phyloP scores from a whole-genome alignment of 1,284 basidiomycete species.

The Rhodotorula sp. region DNA sequence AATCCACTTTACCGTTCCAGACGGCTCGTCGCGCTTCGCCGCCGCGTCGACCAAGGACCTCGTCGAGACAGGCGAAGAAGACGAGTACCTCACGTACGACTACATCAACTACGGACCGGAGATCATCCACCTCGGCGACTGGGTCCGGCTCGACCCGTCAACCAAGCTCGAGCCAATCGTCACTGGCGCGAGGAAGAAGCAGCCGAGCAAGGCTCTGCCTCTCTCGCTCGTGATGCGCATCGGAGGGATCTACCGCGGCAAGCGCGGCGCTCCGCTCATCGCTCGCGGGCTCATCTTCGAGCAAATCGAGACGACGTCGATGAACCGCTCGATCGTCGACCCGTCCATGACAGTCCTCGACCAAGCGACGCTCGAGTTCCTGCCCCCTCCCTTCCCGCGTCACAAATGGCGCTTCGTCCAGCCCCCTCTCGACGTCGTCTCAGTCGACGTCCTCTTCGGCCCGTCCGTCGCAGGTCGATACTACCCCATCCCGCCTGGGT shows the following conservation, averaged over 20 bases:
- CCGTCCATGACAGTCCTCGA: neutral
- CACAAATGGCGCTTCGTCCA: constrained; percentile 28
- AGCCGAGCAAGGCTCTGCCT: neutral
- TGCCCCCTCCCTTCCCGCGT: constrained; percentile 23
- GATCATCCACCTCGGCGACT: constrained; percentile 27
- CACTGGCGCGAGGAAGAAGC: neutral
- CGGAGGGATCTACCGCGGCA: constrained; percentile 15
- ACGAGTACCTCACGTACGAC: constrained; percentile 25
- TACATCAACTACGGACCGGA: constrained; percentile 34
- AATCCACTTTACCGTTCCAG: constrained; percentile 13
- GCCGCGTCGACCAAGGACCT: neutral
- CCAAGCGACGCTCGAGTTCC: neutral
- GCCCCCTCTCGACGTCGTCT: neutral
- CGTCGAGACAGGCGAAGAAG: neutral
- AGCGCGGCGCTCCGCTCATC: constrained; percentile 11
- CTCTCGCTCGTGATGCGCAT: constrained; percentile 32
- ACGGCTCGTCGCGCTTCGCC: neutral
- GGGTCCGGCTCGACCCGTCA: constrained; percentile 27
- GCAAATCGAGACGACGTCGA: constrained; percentile 10
- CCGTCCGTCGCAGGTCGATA: constrained; percentile 25
- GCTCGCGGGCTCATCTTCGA: constrained; percentile 32
- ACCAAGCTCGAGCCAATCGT: constrained; percentile 13
- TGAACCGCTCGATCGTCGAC: neutral
- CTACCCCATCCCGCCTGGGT: constrained; percentile 10
- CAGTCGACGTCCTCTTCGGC: constrained; percentile 14